A percentile compares a stretch with the other conserved stretches of the same genome.
phyloP scores from a whole-genome alignment of 116 monocot species.

The Trichopus zeylanicus region DNA sequence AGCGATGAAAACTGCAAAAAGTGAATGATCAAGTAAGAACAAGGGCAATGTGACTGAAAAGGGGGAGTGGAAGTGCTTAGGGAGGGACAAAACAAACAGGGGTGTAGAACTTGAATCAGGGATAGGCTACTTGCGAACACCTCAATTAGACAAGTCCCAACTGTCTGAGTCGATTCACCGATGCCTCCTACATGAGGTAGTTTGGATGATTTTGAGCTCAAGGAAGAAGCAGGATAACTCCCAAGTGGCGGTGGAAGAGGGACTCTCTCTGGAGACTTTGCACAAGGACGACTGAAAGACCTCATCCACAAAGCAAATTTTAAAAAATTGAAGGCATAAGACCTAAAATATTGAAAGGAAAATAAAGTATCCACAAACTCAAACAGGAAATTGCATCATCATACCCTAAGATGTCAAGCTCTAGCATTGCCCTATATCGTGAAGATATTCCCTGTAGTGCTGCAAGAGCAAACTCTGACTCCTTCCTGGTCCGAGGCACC shows the following conservation, averaged over 20 bases:
- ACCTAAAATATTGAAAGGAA: neutral
- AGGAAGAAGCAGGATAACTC: constrained; percentile 21
- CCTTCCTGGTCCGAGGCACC: constrained; percentile 39
- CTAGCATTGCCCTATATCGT: constrained; percentile 85
- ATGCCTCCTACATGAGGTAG: constrained; percentile 18
- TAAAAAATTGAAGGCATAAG: neutral
- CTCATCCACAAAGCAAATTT: neutral
- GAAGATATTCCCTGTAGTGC: constrained; percentile 81
- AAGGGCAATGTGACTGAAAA: no score
- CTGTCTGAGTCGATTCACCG: no score
- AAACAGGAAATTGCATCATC: neutral
- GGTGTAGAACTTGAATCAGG: no score
- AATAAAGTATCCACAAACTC: neutral
- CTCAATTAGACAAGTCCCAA: constrained; percentile 13
- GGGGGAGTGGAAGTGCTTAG: no score
- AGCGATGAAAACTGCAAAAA: no score
- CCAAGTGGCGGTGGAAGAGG: constrained; percentile 56
- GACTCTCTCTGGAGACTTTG: constrained; percentile 48
- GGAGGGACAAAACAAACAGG: no score
- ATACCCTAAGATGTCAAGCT: constrained; percentile 80
- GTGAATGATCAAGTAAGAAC: no score
- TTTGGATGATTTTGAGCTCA: constrained; percentile 14
- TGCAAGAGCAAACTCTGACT: constrained; percentile 77
- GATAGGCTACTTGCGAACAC: no score
- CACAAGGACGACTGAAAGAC: constrained; percentile 11